phyloP scores from a whole-genome alignment of 352 stramenopile species.

The Phytophthora pini region DNA sequence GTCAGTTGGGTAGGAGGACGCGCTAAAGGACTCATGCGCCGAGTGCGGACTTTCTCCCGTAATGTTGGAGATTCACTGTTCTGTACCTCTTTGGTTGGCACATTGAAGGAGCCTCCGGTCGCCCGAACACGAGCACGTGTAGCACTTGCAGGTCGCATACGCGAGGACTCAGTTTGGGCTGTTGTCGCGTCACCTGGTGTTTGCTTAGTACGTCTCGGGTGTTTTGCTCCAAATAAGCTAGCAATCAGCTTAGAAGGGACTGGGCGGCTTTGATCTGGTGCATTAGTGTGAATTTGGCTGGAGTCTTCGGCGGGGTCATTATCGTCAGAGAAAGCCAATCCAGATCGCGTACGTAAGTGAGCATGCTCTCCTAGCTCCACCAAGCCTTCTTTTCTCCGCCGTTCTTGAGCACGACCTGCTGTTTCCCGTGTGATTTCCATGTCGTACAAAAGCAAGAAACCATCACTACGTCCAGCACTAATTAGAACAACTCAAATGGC shows the following conservation, averaged over 20 bases:
- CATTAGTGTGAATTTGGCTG: slow-evolving; percentile 8
- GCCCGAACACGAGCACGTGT: slow-evolving; percentile 13
- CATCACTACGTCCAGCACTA: slow-evolving; percentile 53
- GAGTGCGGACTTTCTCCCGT: slow-evolving; percentile 15
- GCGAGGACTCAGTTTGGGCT: slow-evolving; percentile 5
- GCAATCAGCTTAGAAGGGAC: slow-evolving; percentile 77
- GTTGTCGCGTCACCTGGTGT: slow-evolving; percentile 5
- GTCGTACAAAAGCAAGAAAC: slow-evolving; percentile 81
- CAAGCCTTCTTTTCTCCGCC: slow-evolving; percentile 50
- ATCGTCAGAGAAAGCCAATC: slow-evolving; percentile 28
- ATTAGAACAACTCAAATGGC: background rate
- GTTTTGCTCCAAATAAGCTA: slow-evolving; percentile 65
- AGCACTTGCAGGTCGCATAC: slow-evolving; percentile 16
- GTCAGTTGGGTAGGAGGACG: slow-evolving; percentile 27
- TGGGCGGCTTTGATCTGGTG: slow-evolving; percentile 36
- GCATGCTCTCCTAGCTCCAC: slow-evolving; percentile 50
- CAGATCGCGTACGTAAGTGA: slow-evolving; percentile 49
- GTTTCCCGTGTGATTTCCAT: slow-evolving; percentile 80
- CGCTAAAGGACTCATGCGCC: slow-evolving; percentile 20
- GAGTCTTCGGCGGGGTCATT: slow-evolving; percentile 9
- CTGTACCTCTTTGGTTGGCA: slow-evolving; percentile 13
- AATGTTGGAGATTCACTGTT: slow-evolving; percentile 11
- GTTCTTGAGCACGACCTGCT: slow-evolving; percentile 40
- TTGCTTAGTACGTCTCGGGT: slow-evolving; percentile 28
- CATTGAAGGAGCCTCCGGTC: slow-evolving; percentile 9